Base-by-base conservation (phyloP, 306 rosid species). In the Cicer judaicum region DNA sequence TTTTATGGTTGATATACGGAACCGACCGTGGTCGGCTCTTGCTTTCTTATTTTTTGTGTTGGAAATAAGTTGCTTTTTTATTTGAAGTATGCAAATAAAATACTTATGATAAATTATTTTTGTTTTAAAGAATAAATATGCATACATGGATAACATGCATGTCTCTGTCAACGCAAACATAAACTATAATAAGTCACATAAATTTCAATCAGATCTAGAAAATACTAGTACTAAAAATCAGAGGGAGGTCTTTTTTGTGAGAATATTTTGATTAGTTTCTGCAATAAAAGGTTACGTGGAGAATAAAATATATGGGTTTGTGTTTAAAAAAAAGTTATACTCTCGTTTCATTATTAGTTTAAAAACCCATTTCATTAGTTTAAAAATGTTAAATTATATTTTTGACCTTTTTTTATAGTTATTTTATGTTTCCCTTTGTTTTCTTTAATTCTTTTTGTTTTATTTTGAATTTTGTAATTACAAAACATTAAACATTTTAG, bases 131-230 rank as follows among this genome's bases (percentile, higher is more conserved):
- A 10, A 49, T 39, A 9, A 36, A 10, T 19, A 10, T 24, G 7
- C 15, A 29, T 60, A 7, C 1, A 36, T n/a, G n/a, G 18, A 53
- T 70, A 53, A 16, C 24, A 14, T 47, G 36, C 29, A 14, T 16
- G 64, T 63, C 73, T 12, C 50, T 21, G 2, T 75, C 78, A 46
- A 42, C 15, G 5, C 18, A 73, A 24, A 8, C 13, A 46, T 42
- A n/a, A 34, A 36, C 52, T 49, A 16, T 5, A 6, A 19, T 5
- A 6, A 19, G 62, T 34, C 44, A 75, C 12, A 21, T 7, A 53
- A 50, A 14, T 6, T 5, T 70, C 5, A 15, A 62, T 21, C 14
- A 41, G 74, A 53, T 75, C 74, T 49, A 19, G 77, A 53, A 19
- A 14, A 11, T 72, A 19, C 63, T 47, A 29, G 8, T 64, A 18